phyloP scores from a whole-genome alignment of 2,329 filamentous ascomycete species.

The Cladophialophora carrionii region DNA sequence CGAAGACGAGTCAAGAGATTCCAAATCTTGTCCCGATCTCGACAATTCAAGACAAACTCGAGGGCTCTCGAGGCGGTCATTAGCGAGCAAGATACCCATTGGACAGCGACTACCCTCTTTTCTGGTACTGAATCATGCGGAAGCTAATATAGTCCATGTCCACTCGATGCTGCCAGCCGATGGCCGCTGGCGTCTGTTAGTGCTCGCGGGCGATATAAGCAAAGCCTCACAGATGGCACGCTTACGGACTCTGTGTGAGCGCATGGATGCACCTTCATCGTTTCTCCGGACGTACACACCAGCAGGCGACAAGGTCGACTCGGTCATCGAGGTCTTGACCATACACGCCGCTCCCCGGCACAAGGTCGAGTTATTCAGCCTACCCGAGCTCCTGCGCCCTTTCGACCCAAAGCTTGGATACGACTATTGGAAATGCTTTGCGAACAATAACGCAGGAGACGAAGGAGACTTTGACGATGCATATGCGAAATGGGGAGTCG shows the following conservation, averaged over 20 bases:
- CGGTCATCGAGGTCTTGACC: not conserved
- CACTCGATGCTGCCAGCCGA: not conserved
- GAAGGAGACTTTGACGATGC: conserved; percentile 42
- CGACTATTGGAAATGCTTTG: not conserved
- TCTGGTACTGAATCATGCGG: conserved; percentile 47
- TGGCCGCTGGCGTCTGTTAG: conserved; percentile 59
- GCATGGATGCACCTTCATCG: not conserved
- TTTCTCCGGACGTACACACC: not conserved
- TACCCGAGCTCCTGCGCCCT: not conserved
- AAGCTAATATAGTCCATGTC: not conserved
- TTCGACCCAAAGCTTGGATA: not conserved
- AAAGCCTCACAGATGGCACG: conserved; percentile 52
- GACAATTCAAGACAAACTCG: not conserved
- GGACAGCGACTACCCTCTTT: conserved; percentile 34
- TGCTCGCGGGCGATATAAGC: conserved; percentile 56
- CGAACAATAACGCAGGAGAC: not conserved
- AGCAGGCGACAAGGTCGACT: not conserved
- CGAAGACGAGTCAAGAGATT: not conserved
- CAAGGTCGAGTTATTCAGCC: not conserved
- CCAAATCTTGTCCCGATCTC: not conserved
- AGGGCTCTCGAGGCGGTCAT: not conserved
- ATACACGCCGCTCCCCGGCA: not conserved
- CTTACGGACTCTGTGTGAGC: not conserved
- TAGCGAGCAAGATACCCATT: not conserved
- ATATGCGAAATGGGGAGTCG: conserved; percentile 61